Base-by-base conservation (phyloP, 176 grass and related monocot species). In the Stipa capillata region DNA sequence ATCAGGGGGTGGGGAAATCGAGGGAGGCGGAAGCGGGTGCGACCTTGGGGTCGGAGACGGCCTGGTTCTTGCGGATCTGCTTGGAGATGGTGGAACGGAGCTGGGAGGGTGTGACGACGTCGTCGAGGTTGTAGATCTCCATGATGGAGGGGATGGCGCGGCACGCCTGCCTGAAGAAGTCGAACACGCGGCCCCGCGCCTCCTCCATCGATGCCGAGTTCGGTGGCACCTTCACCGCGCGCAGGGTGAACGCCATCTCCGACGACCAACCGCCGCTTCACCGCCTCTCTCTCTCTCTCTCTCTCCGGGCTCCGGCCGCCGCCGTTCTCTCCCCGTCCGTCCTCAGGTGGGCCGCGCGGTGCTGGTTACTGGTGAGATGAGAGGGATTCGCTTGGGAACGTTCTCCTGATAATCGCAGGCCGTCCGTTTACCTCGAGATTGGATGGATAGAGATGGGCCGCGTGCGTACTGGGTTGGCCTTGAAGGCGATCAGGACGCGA, bases 81-180 rank as follows among this genome's bases (percentile, higher is more conserved):
- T 89, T 33, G 67, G 92, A 83, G 69, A 98, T 93, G 70, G 80
- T 52, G 80, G 95, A 87, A 55, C 89, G 89, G 77, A 98, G 92
- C 85, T 98, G 85, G 50, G 95, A 85, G 16, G 85, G 57, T 50
- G 90, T 93, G 68, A 94, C 92, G 52, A 94, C 83, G 56, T 98
- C 95, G 69, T 91, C 27, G 43, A 98, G 89, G 73, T 90, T 92
- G 90, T 98, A 94, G 83, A 94, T 98, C 41, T 91, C 89, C 96
- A 98, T 93, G 52, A 98, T 6, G 66, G 83, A 61, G 12, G 96
- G 92, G 65, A 98, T 85, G 75, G 90, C 87, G 69, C 87, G 92
- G 83, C 95, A 94, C 41, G 90, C 95, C 64, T 73, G 35, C 92
- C 88, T 94, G 92, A 98, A 98, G 90, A 98, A 93, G 37, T 94